Evolutionary conservation across 768 basidiomycete species (phyloP), one percentile per base, ranked within the genome.

Genomic region (Chlorophyllum brunneum): DNA sequence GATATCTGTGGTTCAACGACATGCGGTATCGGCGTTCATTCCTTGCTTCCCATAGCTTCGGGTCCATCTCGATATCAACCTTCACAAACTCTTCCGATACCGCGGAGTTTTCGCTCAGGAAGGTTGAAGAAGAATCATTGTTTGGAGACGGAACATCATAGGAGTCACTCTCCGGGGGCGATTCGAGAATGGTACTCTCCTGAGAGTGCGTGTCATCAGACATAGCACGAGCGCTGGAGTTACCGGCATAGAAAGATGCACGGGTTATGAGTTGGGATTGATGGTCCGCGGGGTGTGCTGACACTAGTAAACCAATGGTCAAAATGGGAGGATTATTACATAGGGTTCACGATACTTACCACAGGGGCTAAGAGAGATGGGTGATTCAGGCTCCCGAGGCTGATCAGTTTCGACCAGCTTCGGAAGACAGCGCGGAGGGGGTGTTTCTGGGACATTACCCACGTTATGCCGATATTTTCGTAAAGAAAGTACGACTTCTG

Each of bases 1-100:
- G 85, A 66, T 83, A 90, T 7, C 77, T 74, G 57, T 92, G 91
- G 37, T 69, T 75, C 27, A 85, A 64, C 51, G 85, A 67, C 54
- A 87, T 69, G 42, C 89, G 70, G 61, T 91, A 92, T 50, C 81
- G 73, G 51, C 81, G 69, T 66, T 92, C 90, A 48, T 85, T 75
- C 59, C 71, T 72, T 51, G 70, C 64, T 46, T 78, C 69, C n/a
- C 72, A 65, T 10, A 71, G 60, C 11, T 29, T 75, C 71, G 56
- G 75, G 73, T 20, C 71, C 72, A 51, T 65, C 61, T 30, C 62
- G 57, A 36, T 66, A 37, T 46, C 44, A 5, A 46, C 15, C 23
- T 53, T 31, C 26, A 58, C 34, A 56, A 48, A 54, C 24, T 34
- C 46, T 27, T 42, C 54, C 43, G 40, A 42, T 4, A 23, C 4